Percentiles rank a stretch among this genome's conserved stretches.
Evolutionary conservation across 176 grass and related monocot genomes (phyloP).

Genomic region (Pharus latifolius): DNA sequence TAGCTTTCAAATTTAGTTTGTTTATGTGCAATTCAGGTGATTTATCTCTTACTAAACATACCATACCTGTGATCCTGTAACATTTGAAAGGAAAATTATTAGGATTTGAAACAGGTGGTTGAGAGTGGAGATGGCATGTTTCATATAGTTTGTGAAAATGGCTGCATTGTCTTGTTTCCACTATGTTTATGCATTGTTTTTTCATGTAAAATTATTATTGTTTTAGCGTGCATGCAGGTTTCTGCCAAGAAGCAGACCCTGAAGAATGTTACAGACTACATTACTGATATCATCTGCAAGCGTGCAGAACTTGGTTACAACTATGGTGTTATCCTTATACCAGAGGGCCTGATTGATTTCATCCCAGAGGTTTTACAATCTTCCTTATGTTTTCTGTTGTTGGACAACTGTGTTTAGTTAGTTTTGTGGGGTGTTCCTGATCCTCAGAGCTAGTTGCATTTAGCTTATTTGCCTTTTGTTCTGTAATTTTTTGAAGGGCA

Average conservation of each 20-base stretch:
- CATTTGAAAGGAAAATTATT: background rate
- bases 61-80: background rate
- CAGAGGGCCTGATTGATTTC: slow-evolving; percentile 95
- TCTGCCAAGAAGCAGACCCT: slow-evolving; percentile 82
- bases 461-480: too few species aligned
- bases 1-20: too few species aligned
- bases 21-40: background rate
- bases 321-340: slow-evolving; percentile 96
- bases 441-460: background rate
- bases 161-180: background rate
- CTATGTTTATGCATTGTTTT: background rate
- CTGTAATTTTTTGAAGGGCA: too few species aligned
- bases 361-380: slow-evolving; percentile 71
- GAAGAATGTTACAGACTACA: slow-evolving; percentile 89
- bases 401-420: background rate
- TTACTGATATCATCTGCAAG: slow-evolving; percentile 84
- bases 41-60: background rate
- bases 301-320: slow-evolving; percentile 92
- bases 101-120: background rate
- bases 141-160: background rate
- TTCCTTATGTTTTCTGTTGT: background rate
- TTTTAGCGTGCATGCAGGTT: slow-evolving; percentile 51
- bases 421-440: background rate
- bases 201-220: background rate
- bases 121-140: background rate